phyloP scores from a whole-genome alignment of 2,329 filamentous ascomycete genomes.

The Echinosphaeria canescens region DNA sequence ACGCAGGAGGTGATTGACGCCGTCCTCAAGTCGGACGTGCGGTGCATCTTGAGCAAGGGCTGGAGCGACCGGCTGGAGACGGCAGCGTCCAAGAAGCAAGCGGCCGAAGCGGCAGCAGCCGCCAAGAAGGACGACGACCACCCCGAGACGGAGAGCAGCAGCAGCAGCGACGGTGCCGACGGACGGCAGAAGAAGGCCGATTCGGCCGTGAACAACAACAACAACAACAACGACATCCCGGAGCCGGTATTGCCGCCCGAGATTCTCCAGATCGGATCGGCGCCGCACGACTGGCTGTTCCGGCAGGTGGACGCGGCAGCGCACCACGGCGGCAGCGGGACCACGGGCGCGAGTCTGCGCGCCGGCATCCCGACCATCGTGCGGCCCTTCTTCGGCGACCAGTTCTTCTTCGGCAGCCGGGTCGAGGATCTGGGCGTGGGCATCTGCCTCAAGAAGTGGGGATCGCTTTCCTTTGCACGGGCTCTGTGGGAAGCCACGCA shows the following conservation, averaged over 20 bases:
- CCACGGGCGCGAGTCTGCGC: conserved; percentile 78
- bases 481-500: conserved; percentile 85
- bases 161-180: too few relatives aligned
- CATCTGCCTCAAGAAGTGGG: conserved; percentile 73
- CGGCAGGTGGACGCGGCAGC: conserved; percentile 80
- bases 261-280: conserved; percentile 74
- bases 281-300: conserved; percentile 95
- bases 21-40: conserved; percentile 75
- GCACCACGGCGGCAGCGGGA: conserved; percentile 88
- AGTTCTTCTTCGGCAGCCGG: conserved; percentile 83
- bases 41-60: conserved; percentile 87
- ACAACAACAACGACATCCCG: not conserved
- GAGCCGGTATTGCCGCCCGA: conserved; percentile 55
- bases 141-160: not conserved
- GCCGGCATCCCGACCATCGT: conserved; percentile 88
- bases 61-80: conserved; percentile 60
- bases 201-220: conserved; percentile 14
- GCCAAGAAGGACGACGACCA: conserved; percentile 17
- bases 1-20: conserved; percentile 88
- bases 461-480: conserved; percentile 63
- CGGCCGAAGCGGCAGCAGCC: not conserved
- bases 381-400: conserved; percentile 93
- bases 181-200: conserved; percentile 25
- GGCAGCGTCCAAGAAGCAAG: not conserved
- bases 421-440: conserved; percentile 91